A percentile compares a stretch with the other conserved stretches of the same genome.
Conservation (phyloP, 768 basidiomycete species). For the Pleurotus platypus region DNA sequence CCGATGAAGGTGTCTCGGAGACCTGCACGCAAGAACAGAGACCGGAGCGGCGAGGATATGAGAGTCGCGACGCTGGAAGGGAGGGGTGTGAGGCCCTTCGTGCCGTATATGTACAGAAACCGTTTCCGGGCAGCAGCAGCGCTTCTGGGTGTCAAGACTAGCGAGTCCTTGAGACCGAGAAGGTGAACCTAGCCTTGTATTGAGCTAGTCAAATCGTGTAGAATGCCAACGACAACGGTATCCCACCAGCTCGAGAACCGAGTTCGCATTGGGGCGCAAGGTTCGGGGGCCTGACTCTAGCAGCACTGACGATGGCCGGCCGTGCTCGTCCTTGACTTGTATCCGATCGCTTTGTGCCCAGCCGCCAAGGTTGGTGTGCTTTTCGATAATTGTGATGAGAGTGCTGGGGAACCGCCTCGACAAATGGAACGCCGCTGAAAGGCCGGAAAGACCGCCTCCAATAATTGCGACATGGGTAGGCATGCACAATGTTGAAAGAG, state of each 20-base stretch:
- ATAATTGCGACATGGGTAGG: conserved; percentile 55
- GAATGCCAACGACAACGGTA: background rate
- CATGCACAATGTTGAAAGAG: conserved; percentile 7
- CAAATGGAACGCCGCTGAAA: conserved; percentile 79
- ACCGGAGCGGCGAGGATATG: conserved; percentile 35
- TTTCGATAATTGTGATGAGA: conserved; percentile 69
- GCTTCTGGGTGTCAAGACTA: conserved; percentile 64
- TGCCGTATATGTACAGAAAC: conserved; percentile 58
- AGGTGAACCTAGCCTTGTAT: conserved; percentile 64
- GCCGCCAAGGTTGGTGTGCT: conserved; percentile 66
- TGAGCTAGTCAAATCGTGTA: background rate
- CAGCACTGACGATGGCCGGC: conserved; percentile 39
- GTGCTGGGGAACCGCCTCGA: conserved; percentile 57
- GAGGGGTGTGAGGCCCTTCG: conserved; percentile 46
- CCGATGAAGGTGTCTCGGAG: conserved; percentile 62
- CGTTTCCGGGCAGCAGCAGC: conserved; percentile 76
- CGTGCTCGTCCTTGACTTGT: conserved; percentile 23
- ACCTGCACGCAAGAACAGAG: conserved; percentile 48
- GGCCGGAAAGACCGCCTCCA: conserved; percentile 80
- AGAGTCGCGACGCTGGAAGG: conserved; percentile 38
- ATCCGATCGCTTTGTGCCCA: conserved; percentile 73
- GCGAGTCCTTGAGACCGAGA: conserved; percentile 51
- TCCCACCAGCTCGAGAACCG: conserved; percentile 78
- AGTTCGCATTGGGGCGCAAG: conserved; percentile 69
- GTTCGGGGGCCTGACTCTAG: conserved; percentile 89